Conservation (phyloP, 495 filamentous ascomycete genomes). For the Aspergillus diversus region DNA sequence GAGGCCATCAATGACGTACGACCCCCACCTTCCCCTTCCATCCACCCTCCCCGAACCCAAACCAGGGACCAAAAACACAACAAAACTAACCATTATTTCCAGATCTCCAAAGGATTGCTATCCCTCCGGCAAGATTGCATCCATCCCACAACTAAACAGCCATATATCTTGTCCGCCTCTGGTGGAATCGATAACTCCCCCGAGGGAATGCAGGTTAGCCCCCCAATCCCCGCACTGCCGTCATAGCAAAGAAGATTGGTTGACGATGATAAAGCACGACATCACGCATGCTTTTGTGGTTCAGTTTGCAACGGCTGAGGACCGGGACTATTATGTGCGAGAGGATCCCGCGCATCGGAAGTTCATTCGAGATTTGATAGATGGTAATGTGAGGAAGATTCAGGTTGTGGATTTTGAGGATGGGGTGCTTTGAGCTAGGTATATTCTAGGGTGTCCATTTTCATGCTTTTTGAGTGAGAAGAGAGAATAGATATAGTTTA, state of each 20-base stretch:
- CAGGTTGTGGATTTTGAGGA: conserved; percentile 47
- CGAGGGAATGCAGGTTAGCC: conserved; percentile 64
- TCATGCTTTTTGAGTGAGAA: no score
- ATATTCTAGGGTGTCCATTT: background rate
- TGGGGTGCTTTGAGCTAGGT: conserved; percentile 19
- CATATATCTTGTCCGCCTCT: conserved; percentile 56
- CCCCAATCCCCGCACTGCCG: background rate
- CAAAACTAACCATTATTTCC: background rate
- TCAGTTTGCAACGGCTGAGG: conserved; percentile 40
- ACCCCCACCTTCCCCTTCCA: conserved; percentile 1
- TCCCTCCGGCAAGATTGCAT: conserved; percentile 44
- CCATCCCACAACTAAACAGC: conserved; percentile 43
- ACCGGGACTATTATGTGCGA: conserved; percentile 49
- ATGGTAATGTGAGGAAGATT: conserved; percentile 40
- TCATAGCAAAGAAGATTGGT: no score
- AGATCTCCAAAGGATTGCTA: conserved; percentile 43
- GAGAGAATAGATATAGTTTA: no score
- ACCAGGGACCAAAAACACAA: conserved; percentile 6
- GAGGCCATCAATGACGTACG: conserved; percentile 55
- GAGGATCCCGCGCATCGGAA: conserved; percentile 43
- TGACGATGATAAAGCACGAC: conserved; percentile 24
- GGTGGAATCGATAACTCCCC: conserved; percentile 67
- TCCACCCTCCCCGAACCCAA: background rate
- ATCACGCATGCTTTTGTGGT: conserved; percentile 52
- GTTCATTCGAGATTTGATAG: conserved; percentile 36